A percentile compares a stretch with the other conserved stretches of the same genome.
Conservation (phyloP, 495 filamentous ascomycete genomes). For the Penicillium nucicola region DNA sequence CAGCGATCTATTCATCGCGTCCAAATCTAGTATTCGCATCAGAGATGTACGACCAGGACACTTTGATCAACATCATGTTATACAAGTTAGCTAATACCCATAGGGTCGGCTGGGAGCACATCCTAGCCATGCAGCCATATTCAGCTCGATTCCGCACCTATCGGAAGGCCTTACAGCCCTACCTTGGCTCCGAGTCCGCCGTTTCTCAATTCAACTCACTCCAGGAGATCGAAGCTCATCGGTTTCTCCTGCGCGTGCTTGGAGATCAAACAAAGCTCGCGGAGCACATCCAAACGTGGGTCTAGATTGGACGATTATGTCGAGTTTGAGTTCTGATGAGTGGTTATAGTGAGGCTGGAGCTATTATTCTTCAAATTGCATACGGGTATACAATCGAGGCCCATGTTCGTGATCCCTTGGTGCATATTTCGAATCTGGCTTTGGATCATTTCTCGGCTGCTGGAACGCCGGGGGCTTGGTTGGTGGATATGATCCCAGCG, state of each 20-base stretch:
- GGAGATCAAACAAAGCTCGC: conserved; percentile 31
- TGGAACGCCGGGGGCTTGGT: conserved; percentile 38
- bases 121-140: conserved; percentile 32
- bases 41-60: conserved; percentile 28
- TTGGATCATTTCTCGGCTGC: conserved; percentile 44
- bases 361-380: conserved; percentile 45
- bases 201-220: conserved; percentile 31
- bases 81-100: neutral
- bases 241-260: conserved; percentile 39
- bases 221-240: conserved; percentile 37
- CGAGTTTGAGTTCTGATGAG: too few relatives aligned
- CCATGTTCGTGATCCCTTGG: conserved; percentile 38
- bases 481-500: conserved; percentile 43
- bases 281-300: conserved; percentile 40
- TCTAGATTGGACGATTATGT: neutral
- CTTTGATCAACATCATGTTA: neutral
- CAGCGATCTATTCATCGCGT: conserved; percentile 39
- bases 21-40: conserved; percentile 31
- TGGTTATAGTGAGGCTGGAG: conserved; percentile 32
- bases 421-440: conserved; percentile 35
- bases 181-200: conserved; percentile 19
- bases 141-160: conserved; percentile 35
- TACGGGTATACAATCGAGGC: conserved; percentile 50
- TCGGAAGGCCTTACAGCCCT: conserved; percentile 34
- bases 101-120: conserved; percentile 35